These are phyloP conservation scores for Trypanosoma cruzi DNA, from an alignment of 208 protist species.

Conservation along the genomic window DNA sequence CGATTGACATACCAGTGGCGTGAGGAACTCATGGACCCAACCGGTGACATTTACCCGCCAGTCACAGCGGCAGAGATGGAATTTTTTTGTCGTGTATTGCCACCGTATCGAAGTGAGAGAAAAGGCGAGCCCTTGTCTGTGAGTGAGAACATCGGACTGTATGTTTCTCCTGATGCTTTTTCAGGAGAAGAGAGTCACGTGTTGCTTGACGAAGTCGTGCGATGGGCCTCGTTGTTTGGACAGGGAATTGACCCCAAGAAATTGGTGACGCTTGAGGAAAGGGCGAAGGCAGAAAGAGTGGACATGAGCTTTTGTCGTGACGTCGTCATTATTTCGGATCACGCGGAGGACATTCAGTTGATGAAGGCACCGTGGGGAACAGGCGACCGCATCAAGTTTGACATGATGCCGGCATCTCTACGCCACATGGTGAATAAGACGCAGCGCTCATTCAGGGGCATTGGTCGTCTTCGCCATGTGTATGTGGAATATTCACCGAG, in stretches of 20 bases:
- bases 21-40: slow-evolving; percentile 81
- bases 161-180: slow-evolving; percentile 38
- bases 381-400: slow-evolving; percentile 62
- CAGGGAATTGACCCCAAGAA: slow-evolving; percentile 63
- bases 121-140: slow-evolving; percentile 32
- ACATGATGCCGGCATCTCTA: slow-evolving; percentile 66
- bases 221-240: slow-evolving; percentile 52
- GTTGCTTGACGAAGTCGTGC: slow-evolving; percentile 60
- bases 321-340: slow-evolving; percentile 72
- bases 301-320: slow-evolving; percentile 43
- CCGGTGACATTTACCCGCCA: slow-evolving; percentile 50
- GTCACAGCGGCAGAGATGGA: slow-evolving; percentile 72
- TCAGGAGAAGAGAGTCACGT: slow-evolving; percentile 43
- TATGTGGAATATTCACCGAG: slow-evolving; percentile 87
- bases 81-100: slow-evolving; percentile 54
- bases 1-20: slow-evolving; percentile 84
- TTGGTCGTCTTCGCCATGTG: slow-evolving; percentile 83
- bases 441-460: slow-evolving; percentile 42
- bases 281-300: slow-evolving; percentile 4
- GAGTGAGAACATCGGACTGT: slow-evolving; percentile 70
- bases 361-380: slow-evolving; percentile 87
- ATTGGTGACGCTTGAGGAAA: slow-evolving; percentile 12
- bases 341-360: slow-evolving; percentile 78
- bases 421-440: slow-evolving; percentile 60
- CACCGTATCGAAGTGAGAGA: slow-evolving; percentile 17